Evolutionary conservation across 2,329 filamentous ascomycete species (phyloP).

Genomic region (Xylariaceae sp.): DNA sequence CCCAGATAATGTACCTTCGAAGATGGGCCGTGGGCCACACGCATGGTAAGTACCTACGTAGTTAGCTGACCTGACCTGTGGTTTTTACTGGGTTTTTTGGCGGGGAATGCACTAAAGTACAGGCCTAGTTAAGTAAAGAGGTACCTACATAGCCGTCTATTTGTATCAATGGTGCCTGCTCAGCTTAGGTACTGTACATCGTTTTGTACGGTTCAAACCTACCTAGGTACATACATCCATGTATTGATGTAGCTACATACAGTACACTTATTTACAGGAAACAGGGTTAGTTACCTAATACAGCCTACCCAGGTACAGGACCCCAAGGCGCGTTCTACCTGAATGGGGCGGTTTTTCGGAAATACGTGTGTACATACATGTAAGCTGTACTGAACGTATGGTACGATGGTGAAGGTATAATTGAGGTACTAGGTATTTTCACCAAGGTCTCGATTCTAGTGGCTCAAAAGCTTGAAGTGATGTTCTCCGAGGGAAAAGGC

Average conservation of each 20-base stretch:
- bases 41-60: neutral
- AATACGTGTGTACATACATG: too few species aligned
- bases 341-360: neutral
- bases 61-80: slow-evolving; percentile 18
- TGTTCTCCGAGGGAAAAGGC: too few species aligned
- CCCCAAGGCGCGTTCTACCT: neutral
- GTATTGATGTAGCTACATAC: neutral
- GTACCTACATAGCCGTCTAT: neutral
- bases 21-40: slow-evolving; percentile 10
- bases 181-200: slow-evolving; percentile 25
- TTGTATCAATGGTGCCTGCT: neutral
- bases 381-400: too few species aligned
- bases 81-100: slow-evolving; percentile 1
- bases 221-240: too few species aligned
- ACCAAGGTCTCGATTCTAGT: too few species aligned
- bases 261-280: too few species aligned
- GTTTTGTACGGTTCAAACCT: too few species aligned
- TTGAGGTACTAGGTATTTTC: too few species aligned
- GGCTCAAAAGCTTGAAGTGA: neutral
- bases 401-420: too few species aligned
- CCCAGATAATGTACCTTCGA: slow-evolving; percentile 16
- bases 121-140: neutral
- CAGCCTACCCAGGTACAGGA: neutral
- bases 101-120: neutral
- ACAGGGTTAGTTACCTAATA: too few species aligned